Conservation (phyloP, 441 rosid species). For the Populus hybrid region DNA sequence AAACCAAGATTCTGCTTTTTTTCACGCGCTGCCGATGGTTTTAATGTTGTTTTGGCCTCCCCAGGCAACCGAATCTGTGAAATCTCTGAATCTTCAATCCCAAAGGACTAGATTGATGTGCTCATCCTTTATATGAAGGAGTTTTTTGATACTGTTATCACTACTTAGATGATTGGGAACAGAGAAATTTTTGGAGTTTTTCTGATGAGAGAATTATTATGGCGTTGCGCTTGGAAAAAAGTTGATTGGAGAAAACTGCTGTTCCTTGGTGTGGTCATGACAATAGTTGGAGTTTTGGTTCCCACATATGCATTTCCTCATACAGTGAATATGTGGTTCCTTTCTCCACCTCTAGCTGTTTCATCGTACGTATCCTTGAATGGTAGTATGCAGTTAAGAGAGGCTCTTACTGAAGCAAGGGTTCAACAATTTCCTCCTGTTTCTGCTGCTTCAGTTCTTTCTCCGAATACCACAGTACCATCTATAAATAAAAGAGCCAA, state of each 20-base stretch:
- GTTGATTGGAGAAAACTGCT: constrained; percentile 53
- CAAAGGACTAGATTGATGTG: neutral
- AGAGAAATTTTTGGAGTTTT: neutral
- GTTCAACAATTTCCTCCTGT: constrained; percentile 28
- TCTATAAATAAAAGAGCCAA: constrained; percentile 16
- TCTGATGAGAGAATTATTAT: constrained; percentile 39
- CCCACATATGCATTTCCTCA: constrained; percentile 37
- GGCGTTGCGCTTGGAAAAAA: constrained; percentile 35
- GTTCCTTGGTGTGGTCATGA: constrained; percentile 39
- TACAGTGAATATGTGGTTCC: constrained; percentile 22
- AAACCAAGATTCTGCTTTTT: neutral
- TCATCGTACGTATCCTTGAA: constrained; percentile 32
- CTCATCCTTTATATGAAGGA: neutral
- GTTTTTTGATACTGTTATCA: neutral
- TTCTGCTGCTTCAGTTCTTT: constrained; percentile 25
- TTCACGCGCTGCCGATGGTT: neutral
- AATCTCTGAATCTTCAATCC: neutral
- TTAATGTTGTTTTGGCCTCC: neutral
- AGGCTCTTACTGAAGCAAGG: constrained; percentile 33
- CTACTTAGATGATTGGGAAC: neutral
- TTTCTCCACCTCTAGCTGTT: constrained; percentile 24
- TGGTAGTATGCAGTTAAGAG: constrained; percentile 43
- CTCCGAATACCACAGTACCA: constrained; percentile 31
- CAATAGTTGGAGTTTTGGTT: constrained; percentile 47
- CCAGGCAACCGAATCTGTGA: neutral